Conservation (phyloP, 208 protist species). For the Strigomonas culicis region DNA sequence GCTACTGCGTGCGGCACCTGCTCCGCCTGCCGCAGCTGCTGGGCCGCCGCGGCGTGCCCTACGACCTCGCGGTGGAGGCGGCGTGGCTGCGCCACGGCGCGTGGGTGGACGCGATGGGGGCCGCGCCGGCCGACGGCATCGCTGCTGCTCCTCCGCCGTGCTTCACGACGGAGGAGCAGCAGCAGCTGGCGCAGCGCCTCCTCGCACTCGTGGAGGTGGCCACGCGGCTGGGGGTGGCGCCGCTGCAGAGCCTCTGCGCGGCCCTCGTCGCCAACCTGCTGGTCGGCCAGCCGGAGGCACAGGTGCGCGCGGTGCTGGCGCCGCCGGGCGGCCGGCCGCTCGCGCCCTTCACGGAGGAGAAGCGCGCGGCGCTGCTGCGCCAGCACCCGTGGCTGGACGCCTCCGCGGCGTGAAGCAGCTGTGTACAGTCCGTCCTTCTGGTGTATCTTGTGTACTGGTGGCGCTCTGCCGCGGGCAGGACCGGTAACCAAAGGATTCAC, state of each 20-base stretch:
- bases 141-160: neutral
- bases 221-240: slow-evolving; percentile 33
- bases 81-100: slow-evolving; percentile 3
- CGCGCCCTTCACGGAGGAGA: slow-evolving; percentile 33
- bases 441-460: too few relatives aligned
- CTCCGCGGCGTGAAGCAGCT: neutral
- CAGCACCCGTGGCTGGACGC: slow-evolving; percentile 24
- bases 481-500: too few relatives aligned
- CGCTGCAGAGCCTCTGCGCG: slow-evolving; percentile 42
- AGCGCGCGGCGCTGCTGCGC: slow-evolving; percentile 26
- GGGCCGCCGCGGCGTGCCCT: slow-evolving; percentile 1
- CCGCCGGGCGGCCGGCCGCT: slow-evolving; percentile 1
- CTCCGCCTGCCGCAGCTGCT: slow-evolving; percentile 19
- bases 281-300: slow-evolving; percentile 35
- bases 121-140: neutral
- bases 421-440: neutral
- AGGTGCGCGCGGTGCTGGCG: slow-evolving; percentile 28
- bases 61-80: neutral
- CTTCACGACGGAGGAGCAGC: slow-evolving; percentile 16
- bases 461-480: too few relatives aligned
- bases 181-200: slow-evolving; percentile 28
- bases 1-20: slow-evolving; percentile 46
- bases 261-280: slow-evolving; percentile 58
- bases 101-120: slow-evolving; percentile 45
- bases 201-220: slow-evolving; percentile 48